Evolutionary conservation across 2,329 filamentous ascomycete species (phyloP).

Genomic region (Nannizzia gypsea): DNA sequence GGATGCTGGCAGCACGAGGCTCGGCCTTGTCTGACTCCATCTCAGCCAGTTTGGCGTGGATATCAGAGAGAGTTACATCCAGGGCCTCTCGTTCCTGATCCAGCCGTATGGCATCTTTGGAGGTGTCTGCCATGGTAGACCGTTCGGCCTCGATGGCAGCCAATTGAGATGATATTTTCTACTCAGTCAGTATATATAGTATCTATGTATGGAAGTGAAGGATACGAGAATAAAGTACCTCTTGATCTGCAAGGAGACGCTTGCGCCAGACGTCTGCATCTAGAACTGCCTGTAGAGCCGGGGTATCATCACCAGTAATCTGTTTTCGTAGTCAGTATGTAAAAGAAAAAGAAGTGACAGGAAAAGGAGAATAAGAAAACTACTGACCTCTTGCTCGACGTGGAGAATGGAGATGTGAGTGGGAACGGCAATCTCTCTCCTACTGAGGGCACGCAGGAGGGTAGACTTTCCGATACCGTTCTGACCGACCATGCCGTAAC

Average conservation of each 20-base stretch:
- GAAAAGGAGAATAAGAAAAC: background rate
- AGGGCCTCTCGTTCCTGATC: conserved; percentile 82
- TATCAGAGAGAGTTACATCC: conserved; percentile 79
- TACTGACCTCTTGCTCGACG: conserved; percentile 85
- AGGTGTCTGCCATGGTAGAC: conserved; percentile 75
- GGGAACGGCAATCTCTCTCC: conserved; percentile 86
- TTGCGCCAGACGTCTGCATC: conserved; percentile 99
- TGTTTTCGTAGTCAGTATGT: conserved; percentile 25
- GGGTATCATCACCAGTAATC: conserved; percentile 91
- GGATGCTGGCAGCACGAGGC: conserved; percentile 84
- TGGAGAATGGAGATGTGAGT: conserved; percentile 98
- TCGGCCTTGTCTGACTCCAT: conserved; percentile 99
- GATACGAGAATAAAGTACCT: conserved; percentile 37
- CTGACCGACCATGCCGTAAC: conserved; percentile 95
- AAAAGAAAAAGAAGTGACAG: background rate
- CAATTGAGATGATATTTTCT: conserved; percentile 67
- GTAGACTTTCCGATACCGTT: conserved; percentile 99
- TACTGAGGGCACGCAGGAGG: conserved; percentile 78
- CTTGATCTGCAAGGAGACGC: conserved; percentile 79
- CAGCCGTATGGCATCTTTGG: conserved; percentile 70
- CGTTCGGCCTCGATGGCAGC: conserved; percentile 66
- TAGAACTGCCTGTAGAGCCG: conserved; percentile 84
- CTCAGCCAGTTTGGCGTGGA: conserved; percentile 83
- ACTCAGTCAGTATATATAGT: conserved; percentile 13
- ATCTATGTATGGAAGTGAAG: too few relatives aligned